Evolutionary conservation across 1,284 basidiomycete species (phyloP).

Genomic region (Boletus sp.): DNA sequence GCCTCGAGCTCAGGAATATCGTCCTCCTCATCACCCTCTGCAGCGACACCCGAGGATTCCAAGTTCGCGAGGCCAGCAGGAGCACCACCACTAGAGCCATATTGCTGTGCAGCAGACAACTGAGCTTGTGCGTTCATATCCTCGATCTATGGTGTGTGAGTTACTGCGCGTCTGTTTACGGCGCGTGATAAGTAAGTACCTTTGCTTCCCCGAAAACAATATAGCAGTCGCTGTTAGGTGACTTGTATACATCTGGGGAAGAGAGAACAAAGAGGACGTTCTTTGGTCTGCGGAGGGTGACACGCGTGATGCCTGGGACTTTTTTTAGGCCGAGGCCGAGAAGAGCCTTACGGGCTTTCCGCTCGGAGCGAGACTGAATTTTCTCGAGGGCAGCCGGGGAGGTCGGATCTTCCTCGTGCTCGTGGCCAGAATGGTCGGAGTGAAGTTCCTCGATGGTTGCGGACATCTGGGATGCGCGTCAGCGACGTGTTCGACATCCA

Average conservation of each 20-base stretch:
- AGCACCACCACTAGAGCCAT: conserved; percentile 51
- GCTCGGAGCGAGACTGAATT: conserved; percentile 88
- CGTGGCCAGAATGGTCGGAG: conserved; percentile 72
- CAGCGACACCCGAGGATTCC: conserved; percentile 48
- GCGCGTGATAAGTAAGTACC: conserved; percentile 37
- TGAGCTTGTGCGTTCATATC: conserved; percentile 87
- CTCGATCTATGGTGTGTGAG: conserved; percentile 60
- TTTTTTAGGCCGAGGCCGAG: conserved; percentile 87
- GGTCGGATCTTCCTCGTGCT: conserved; percentile 75
- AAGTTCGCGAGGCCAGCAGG: conserved; percentile 49
- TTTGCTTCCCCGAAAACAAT: conserved; percentile 99
- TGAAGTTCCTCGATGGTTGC: conserved; percentile 76
- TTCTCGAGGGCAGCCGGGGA: conserved; percentile 86
- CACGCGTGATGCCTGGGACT: conserved; percentile 90
- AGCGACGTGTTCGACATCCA: conserved; percentile 36
- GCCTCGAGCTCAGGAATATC: conserved; percentile 82
- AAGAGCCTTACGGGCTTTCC: conserved; percentile 87
- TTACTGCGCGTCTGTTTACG: neutral
- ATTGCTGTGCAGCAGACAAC: conserved; percentile 80
- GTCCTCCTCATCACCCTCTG: conserved; percentile 65
- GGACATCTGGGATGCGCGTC: conserved; percentile 52
- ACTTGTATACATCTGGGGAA: conserved; percentile 97
- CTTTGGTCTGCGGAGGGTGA: conserved; percentile 91
- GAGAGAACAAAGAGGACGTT: conserved; percentile 94
- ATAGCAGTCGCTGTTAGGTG: conserved; percentile 94